Base-by-base conservation (phyloP, 129 eudicot genomes). In the Flaveria sonorensis region DNA sequence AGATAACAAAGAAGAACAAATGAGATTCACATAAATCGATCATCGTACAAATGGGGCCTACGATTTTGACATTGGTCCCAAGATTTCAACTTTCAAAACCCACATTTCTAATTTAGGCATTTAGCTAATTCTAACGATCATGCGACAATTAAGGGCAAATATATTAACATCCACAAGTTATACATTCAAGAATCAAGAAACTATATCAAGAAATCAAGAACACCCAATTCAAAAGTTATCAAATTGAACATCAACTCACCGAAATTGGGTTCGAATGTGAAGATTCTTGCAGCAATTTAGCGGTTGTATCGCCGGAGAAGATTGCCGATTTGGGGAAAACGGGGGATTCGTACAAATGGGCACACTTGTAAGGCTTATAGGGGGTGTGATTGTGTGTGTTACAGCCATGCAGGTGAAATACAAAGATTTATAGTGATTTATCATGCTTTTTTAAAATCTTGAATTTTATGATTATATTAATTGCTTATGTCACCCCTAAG, bases 321-420 rank as follows among this genome's bases (percentile, higher is more conserved):
- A 7, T 51, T 51, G 40, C 21, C 57, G 0, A 16, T 48, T 56
- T 53, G 18, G 42, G 62, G 13, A 3, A 45, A 45, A 45, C 13
- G 11, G 53, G 59, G 24, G 69, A 80, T 39, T 77, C 76, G 70
- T 64, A 79, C 40, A 36, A 36, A 52, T 74, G 84, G 80, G 72
- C 75, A 77, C 64, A 83, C 80, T 81, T 83, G 88, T 76, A 79
- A 88, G 87, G 83, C 78, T 73, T 81, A 70, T 70, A 81, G 68
- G 68, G 81, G 68, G 50, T 60, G 70, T 23, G 48, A 43, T 43
- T 43, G 47, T 43, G 47, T 43, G 47, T 43, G 80, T 60, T 7
- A 60, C 72, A 84, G 84, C 90, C 90, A 89, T 85, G 92, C 92
- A 83, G 81, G 62, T 82, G 71, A 59, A 81, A 73, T 52, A 71